Evolutionary conservation across 306 rosid species (phyloP), one percentile per base, ranked within the genome.

Genomic region (Albizia julibrissin): DNA sequence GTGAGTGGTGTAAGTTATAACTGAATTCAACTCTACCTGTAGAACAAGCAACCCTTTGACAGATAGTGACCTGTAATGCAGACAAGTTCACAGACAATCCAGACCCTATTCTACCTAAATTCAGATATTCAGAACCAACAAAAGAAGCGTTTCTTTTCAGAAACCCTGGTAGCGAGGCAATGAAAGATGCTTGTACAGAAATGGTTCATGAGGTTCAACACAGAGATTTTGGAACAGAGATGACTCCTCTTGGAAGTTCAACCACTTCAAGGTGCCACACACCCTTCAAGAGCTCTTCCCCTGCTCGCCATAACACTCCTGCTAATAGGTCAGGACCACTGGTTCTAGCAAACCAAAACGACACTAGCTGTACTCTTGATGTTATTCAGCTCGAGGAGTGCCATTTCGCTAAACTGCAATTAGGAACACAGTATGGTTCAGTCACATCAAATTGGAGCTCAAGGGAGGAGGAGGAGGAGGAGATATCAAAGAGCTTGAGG

Each of bases 161-260:
- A 76, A 92, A 92, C 86, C 61, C 34, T 46, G 59, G 21, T 11
- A 27, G 59, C 9, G 76, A 44, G 21, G 76, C 22, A 15, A 72
- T 72, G 76, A 72, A 72, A 72, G 76, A 72, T 72, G 76, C 61
- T 26, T 46, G 76, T 42, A 85, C 94, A 16, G 93, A 89, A 79
- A 76, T 86, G 78, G 69, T 84, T 78, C 85, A 84, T 50, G 91
- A 87, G 69, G 80, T 88, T 69, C 86, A 94, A 40, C 98, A 96
- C 44, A 86, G 87, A 77, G 99, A 93, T 82, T 79, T 85, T 58
- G 99, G 99, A 46, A 94, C 99, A 2, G 99, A 94, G 74, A 96
- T 96, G 97, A 92, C 97, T 46, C 98, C 99, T 22, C 86, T 92
- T n/a, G 99, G 98, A 43, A 96, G 98, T 80, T 96, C 98, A 61